Base-by-base conservation (phyloP, 371 early-diverging fungal genomes). In the Rhizopus microsporus region DNA sequence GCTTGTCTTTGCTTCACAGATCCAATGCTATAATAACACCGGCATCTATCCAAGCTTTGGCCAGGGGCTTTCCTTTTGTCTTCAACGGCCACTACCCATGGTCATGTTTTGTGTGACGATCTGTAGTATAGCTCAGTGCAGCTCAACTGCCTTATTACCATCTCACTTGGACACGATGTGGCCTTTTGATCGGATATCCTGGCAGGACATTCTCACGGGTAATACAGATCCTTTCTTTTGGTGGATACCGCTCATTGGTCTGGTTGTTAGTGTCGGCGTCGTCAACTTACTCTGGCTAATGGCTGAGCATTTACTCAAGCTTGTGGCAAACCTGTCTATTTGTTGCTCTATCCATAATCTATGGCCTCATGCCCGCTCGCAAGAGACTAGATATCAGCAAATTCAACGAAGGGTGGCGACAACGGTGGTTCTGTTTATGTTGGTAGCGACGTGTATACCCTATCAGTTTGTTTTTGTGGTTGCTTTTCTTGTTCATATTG, bases 381-480 rank as follows among this genome's bases (percentile, higher is more conserved):
- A 63, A 10, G 74, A 73, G 55, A 69, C 64, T 4, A 47, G 71
- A 62, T 47, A 71, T 55, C 54, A 78, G 7, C 75, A 75, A 35
- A 63, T 84, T 10, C 74, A 80, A 35, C 76, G 88, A 10, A 65
- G 84, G 30, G 68, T 75, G 13, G 76, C 85, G 8, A 81, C 85
- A 2, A 86, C 84, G 2, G 32, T 81, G 12, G 52, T 87, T 13
- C 48, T 86, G 7, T 83, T 87, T 63, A 61, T 86, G n/a, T 60
- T 88, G 59, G 91, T 91, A 3, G 84, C 85, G 31, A 85, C 89
- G 0, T 81, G 85, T 68, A 85, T 90, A 17, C 91, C 92, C 1
- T 92, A 90, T 69, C 92, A 92, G 63, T 89, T 91, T 78, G 89
- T 88, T 0, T 92, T 89, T 72, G 74, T 90, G 3, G 85, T 88